These are phyloP conservation scores for Fusarium austroafricanum DNA, from an alignment of 2,329 filamentous ascomycete genomes.

Conservation along the genomic window DNA sequence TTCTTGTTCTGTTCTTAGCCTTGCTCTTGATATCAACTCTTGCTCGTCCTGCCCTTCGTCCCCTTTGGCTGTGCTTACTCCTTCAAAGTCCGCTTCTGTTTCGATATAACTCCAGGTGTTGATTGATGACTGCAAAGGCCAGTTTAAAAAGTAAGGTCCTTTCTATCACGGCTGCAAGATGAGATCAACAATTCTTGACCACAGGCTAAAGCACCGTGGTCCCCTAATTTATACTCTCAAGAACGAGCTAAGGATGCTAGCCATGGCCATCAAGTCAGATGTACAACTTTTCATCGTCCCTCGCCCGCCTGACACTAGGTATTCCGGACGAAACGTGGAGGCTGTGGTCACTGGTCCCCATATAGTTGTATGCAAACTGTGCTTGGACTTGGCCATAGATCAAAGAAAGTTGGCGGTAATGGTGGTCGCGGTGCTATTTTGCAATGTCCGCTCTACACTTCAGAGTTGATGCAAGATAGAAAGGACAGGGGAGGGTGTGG, in stretches of 20 bases:
- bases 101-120: constrained; percentile 9
- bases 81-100: constrained; percentile 21
- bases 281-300: constrained; percentile 42
- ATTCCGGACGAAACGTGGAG: constrained; percentile 35
- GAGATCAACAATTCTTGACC: constrained; percentile 33
- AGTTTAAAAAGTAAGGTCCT: constrained; percentile 19
- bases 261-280: constrained; percentile 39
- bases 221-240: constrained; percentile 46
- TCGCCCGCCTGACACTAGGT: constrained; percentile 41
- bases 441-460: constrained; percentile 25
- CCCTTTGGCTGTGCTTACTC: constrained; percentile 40
- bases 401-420: constrained; percentile 36
- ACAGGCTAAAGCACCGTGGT: constrained; percentile 30
- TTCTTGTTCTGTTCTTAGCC: constrained; percentile 39
- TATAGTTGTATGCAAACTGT: constrained; percentile 19
- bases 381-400: constrained; percentile 29
- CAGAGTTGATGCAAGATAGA: constrained; percentile 20
- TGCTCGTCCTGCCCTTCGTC: constrained; percentile 28
- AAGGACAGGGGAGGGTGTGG: constrained; percentile 38
- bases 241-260: constrained; percentile 45
- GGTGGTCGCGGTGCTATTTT: constrained; percentile 29
- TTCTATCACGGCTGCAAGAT: constrained; percentile 45
- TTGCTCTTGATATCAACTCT: constrained; percentile 25
- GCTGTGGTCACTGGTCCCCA: constrained; percentile 32
- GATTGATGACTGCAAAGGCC: constrained; percentile 14